Conservation (phyloP, 306 rosid genomes). For the Prunus mume region DNA sequence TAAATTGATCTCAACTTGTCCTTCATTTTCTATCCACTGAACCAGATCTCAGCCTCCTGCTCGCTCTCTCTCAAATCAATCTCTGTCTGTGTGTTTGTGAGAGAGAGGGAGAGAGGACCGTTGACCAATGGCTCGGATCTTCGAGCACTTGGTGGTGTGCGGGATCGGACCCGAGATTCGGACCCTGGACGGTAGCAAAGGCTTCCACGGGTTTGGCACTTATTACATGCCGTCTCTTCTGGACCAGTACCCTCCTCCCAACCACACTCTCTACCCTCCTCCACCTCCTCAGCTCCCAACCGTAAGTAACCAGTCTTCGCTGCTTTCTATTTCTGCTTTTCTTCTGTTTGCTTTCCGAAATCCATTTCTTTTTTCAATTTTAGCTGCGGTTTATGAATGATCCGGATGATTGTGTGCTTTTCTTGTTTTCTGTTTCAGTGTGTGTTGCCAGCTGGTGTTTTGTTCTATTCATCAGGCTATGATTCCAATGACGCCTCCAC, state of each 20-base stretch:
- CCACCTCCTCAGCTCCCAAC: conserved; percentile 98
- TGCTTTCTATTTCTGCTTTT: conserved; percentile 3
- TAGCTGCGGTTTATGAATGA: conserved; percentile 9
- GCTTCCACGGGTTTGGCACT: conserved; percentile 67
- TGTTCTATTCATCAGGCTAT: conserved; percentile 65
- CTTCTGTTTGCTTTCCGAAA: conserved; percentile 7
- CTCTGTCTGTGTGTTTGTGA: background rate
- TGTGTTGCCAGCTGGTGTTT: conserved; percentile 95
- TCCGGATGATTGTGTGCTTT: background rate
- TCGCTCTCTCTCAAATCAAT: background rate
- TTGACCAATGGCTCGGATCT: conserved; percentile 79
- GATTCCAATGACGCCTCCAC: conserved; percentile 58
- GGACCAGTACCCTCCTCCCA: conserved; percentile 75
- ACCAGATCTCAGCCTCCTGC: background rate
- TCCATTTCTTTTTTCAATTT: background rate
- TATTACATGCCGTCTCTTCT: conserved; percentile 77
- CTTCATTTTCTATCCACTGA: background rate
- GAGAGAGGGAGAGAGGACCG: conserved; percentile 32
- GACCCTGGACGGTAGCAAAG: conserved; percentile 75
- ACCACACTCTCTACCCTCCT: conserved; percentile 81
- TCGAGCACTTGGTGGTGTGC: conserved; percentile 92
- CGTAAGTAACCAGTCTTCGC: conserved; percentile 38
- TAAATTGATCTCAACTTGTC: background rate
- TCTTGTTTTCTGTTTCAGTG: conserved; percentile 54
- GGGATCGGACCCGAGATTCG: conserved; percentile 98